phyloP scores from a whole-genome alignment of 441 rosid species.

The Populus tomentosa region DNA sequence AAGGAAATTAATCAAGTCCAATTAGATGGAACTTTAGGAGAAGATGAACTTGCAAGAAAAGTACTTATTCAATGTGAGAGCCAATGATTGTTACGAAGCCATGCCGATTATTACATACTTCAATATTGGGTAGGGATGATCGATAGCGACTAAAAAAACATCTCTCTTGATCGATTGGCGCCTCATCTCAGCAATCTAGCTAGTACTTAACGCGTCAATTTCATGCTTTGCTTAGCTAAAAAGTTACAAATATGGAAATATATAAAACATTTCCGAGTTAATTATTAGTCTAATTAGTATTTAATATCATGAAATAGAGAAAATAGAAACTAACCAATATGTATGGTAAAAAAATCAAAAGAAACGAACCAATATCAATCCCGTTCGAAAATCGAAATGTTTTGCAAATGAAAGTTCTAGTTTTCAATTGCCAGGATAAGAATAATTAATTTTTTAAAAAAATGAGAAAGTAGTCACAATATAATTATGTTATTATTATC shows the following conservation, averaged over 20 bases:
- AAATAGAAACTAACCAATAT: too few species aligned
- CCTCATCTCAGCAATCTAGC: neutral
- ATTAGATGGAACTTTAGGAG: neutral
- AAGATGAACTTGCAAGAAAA: neutral
- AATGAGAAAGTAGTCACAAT: too few species aligned
- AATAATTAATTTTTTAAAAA: too few species aligned
- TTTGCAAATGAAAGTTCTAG: too few species aligned
- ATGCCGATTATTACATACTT: conserved; percentile 3
- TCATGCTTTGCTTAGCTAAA: neutral
- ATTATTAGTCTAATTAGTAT: neutral
- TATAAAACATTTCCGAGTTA: neutral
- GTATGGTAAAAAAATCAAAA: too few species aligned
- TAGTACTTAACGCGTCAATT: neutral
- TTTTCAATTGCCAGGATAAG: too few species aligned
- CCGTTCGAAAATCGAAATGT: too few species aligned
- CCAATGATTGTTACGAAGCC: conserved; percentile 6
- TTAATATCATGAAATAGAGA: neutral
- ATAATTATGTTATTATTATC: too few species aligned
- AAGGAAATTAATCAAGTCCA: neutral
- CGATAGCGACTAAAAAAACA: neutral
- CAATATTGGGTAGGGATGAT: neutral
- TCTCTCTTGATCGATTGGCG: neutral
- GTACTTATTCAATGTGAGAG: neutral
- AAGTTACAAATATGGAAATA: neutral
- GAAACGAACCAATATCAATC: too few species aligned